Evolutionary conservation across 2,329 filamentous ascomycete genomes (phyloP).

Genomic region (Exophiala aquamarina): DNA sequence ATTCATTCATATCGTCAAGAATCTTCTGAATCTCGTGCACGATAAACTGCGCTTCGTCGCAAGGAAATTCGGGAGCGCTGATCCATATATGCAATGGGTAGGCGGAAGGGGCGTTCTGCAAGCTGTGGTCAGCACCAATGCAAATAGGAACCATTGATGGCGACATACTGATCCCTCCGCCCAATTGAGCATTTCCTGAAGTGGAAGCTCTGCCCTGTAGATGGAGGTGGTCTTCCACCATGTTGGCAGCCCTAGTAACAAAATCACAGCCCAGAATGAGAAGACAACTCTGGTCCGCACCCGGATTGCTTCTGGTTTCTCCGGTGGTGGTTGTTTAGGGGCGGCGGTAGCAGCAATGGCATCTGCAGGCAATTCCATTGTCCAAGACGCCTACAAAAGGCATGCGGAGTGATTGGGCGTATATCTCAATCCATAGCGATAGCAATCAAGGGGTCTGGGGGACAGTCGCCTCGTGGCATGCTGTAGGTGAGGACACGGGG

Average conservation of each 20-base stretch:
- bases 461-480: too few species aligned
- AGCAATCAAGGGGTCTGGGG: too few species aligned
- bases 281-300: constrained; percentile 73
- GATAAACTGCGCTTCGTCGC: constrained; percentile 69
- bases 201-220: constrained; percentile 78
- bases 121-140: constrained; percentile 9
- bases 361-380: constrained; percentile 8
- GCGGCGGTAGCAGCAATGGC: constrained; percentile 3
- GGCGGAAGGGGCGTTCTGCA: constrained; percentile 78
- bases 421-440: too few species aligned
- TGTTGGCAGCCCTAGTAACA: constrained; percentile 82
- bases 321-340: constrained; percentile 64
- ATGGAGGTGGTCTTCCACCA: constrained; percentile 97
- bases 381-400: neutral
- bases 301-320: constrained; percentile 67
- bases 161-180: constrained; percentile 74
- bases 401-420: too few species aligned
- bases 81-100: constrained; percentile 84
- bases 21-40: constrained; percentile 80
- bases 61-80: constrained; percentile 65
- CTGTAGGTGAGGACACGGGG: too few species aligned
- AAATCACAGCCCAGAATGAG: constrained; percentile 87
- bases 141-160: too few species aligned
- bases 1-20: constrained; percentile 83
- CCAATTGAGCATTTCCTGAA: constrained; percentile 87